These are phyloP conservation scores for Closterium sp. DNA, from an alignment of 139 green algal species.

Conservation along the genomic window DNA sequence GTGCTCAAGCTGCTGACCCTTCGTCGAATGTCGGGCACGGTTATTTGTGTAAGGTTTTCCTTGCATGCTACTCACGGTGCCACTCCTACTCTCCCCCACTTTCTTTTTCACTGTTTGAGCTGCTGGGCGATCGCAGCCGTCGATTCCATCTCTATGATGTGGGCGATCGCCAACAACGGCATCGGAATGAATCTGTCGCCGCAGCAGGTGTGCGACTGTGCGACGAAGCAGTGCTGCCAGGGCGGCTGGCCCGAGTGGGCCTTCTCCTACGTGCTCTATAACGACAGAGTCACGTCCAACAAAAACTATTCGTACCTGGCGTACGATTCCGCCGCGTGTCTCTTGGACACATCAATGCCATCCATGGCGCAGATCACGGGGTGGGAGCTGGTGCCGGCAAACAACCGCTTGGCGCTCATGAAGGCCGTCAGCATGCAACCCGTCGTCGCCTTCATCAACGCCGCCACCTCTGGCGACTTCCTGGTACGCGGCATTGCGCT, in stretches of 20 bases:
- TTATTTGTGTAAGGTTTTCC: too few species aligned
- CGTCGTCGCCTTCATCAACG: constrained; percentile 86
- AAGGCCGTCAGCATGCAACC: constrained; percentile 80
- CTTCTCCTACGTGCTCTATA: constrained; percentile 82
- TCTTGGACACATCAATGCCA: not conserved
- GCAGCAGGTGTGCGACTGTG: constrained; percentile 47
- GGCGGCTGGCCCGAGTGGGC: constrained; percentile 94
- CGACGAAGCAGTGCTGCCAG: constrained; percentile 63
- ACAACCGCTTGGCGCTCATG: constrained; percentile 46
- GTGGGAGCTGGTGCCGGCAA: constrained; percentile 80
- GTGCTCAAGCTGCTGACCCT: too few species aligned
- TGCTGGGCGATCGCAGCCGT: constrained; percentile 94
- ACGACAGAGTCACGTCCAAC: constrained; percentile 86
- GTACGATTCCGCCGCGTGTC: constrained; percentile 21
- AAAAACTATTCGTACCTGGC: constrained; percentile 82
- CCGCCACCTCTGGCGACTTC: constrained; percentile 54
- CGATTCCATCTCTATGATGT: constrained; percentile 85
- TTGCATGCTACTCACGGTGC: too few species aligned
- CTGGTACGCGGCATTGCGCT: too few species aligned
- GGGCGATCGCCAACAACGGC: constrained; percentile 73
- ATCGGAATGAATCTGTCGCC: not conserved
- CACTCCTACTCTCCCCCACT: too few species aligned
- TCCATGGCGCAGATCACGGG: constrained; percentile 66
- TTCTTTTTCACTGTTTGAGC: constrained; percentile 75
- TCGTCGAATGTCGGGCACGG: too few species aligned